Evolutionary conservation across 1,284 basidiomycete genomes (phyloP).

Genomic region (Boletus albobrunnescens): DNA sequence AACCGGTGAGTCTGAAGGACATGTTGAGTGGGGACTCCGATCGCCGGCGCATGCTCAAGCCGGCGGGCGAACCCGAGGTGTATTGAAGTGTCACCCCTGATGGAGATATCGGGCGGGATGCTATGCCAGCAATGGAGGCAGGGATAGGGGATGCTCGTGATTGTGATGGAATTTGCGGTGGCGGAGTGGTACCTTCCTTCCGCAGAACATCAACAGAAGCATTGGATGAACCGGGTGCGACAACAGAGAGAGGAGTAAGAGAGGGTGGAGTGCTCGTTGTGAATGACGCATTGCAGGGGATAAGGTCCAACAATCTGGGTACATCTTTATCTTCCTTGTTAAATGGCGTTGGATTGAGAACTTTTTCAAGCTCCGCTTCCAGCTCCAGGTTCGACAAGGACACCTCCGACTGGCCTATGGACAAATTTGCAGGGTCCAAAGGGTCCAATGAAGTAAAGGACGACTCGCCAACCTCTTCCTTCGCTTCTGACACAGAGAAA

Average conservation of each 20-base stretch:
- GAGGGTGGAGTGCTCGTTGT: slow-evolving; percentile 30
- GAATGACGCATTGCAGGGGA: slow-evolving; percentile 24
- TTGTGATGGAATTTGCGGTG: slow-evolving; percentile 2
- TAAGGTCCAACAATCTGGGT: slow-evolving; percentile 20
- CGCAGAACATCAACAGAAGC: slow-evolving; percentile 6
- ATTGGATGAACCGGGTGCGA: slow-evolving; percentile 17
- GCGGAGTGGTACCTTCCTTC: slow-evolving; percentile 7
- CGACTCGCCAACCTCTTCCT: slow-evolving; percentile 36
- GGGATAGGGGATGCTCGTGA: slow-evolving; percentile 2
- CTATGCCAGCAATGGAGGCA: neutral
- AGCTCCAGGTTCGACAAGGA: slow-evolving; percentile 32
- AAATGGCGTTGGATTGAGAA: slow-evolving; percentile 13
- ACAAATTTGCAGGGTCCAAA: slow-evolving; percentile 35
- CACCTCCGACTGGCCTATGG: slow-evolving; percentile 34
- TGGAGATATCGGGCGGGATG: slow-evolving; percentile 11
- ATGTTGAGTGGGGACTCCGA: slow-evolving; percentile 24
- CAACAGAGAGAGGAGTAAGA: slow-evolving; percentile 19
- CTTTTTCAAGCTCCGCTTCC: slow-evolving; percentile 30
- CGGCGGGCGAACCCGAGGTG: slow-evolving; percentile 15
- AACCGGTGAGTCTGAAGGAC: slow-evolving; percentile 17
- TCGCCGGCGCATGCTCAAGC: slow-evolving; percentile 12
- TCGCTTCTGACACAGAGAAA: slow-evolving; percentile 21
- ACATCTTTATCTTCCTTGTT: slow-evolving; percentile 11
- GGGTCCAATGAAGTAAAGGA: slow-evolving; percentile 37
- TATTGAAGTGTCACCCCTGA: slow-evolving; percentile 8